Percentiles rank a stretch among this genome's conserved stretches.
These are phyloP conservation scores for Ligustrum vulgare DNA, from an alignment of 257 asterid species.

Conservation along the genomic window DNA sequence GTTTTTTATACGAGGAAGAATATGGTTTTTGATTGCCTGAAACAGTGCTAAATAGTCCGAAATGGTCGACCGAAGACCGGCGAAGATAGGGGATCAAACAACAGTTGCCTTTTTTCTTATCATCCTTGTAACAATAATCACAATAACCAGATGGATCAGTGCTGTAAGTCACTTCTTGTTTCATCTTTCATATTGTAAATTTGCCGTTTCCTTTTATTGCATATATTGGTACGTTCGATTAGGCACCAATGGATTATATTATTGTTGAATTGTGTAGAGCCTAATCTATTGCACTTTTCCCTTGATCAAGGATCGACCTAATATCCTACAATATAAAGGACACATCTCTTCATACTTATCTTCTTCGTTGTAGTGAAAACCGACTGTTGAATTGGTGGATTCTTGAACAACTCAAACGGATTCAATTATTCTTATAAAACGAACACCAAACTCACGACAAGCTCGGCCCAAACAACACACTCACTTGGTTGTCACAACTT, in stretches of 20 bases:
- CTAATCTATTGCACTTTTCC: not conserved
- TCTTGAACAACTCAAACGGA: too few species aligned
- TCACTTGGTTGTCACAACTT: too few species aligned
- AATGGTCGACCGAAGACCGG: slow-evolving; percentile 38
- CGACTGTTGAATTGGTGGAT: too few species aligned
- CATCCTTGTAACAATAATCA: slow-evolving; percentile 34
- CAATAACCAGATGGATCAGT: slow-evolving; percentile 52
- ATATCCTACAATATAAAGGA: not conserved
- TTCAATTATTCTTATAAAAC: too few species aligned
- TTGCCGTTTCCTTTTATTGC: not conserved
- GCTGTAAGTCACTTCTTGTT: slow-evolving; percentile 37
- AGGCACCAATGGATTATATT: not conserved
- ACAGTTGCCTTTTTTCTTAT: slow-evolving; percentile 38
- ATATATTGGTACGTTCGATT: not conserved
- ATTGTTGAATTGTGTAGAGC: not conserved
- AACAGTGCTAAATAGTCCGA: not conserved
- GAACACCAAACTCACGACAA: too few species aligned
- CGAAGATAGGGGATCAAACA: slow-evolving; percentile 31
- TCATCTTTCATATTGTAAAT: not conserved
- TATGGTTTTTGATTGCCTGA: not conserved
- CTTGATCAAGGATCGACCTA: not conserved
- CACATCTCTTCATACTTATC: too few species aligned
- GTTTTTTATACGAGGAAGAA: not conserved
- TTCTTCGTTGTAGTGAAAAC: too few species aligned
- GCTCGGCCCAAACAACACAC: too few species aligned